These are phyloP conservation scores for Cryptococcus amylolentus DNA, from an alignment of 1,284 basidiomycete genomes.

Conservation along the genomic window DNA sequence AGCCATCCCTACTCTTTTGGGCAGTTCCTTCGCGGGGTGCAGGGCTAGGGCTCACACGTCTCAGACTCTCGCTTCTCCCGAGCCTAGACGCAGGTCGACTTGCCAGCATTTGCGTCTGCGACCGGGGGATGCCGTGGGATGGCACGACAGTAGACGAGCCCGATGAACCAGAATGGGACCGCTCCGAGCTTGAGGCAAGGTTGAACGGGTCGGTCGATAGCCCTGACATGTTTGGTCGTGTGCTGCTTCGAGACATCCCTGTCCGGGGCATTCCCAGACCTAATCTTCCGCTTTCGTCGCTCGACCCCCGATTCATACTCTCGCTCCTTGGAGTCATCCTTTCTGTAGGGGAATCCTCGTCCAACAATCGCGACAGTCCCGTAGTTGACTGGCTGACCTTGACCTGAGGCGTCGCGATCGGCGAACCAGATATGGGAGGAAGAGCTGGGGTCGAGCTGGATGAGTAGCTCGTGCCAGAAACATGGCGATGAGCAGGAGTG, in stretches of 20 bases:
- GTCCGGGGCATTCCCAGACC: conserved; percentile 12
- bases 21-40: conserved; percentile 10
- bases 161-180: conserved; percentile 21
- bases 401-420: conserved; percentile 4
- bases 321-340: conserved; percentile 6
- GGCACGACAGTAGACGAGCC: conserved; percentile 27
- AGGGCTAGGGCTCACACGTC: conserved; percentile 19
- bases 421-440: conserved; percentile 29
- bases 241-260: conserved; percentile 19
- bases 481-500: conserved; percentile 33
- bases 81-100: not conserved
- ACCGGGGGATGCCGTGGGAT: conserved; percentile 1
- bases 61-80: conserved; percentile 4
- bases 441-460: conserved; percentile 24
- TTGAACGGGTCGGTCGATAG: conserved; percentile 15
- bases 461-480: conserved; percentile 11
- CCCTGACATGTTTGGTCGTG: not conserved
- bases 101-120: not conserved
- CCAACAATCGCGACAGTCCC: conserved; percentile 14
- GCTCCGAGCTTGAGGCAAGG: conserved; percentile 5
- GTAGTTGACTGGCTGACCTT: conserved; percentile 8
- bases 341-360: conserved; percentile 8
- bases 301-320: not conserved
- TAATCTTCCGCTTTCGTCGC: conserved; percentile 1
- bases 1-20: not conserved